phyloP scores from a whole-genome alignment of 306 rosid genomes.

The Fagus crenata region DNA sequence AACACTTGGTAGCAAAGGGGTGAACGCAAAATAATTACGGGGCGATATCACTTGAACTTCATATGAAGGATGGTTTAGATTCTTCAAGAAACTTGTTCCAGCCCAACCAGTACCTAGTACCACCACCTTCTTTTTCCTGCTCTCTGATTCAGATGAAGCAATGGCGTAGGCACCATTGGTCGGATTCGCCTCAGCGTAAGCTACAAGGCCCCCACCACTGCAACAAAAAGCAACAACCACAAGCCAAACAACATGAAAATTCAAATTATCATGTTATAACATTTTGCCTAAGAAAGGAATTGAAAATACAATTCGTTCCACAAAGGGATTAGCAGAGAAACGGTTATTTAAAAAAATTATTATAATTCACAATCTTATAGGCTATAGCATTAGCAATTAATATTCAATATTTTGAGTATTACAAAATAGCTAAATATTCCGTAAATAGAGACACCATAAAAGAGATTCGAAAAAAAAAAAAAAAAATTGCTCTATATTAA shows the following conservation, averaged over 20 bases:
- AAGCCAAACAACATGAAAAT: slow-evolving; percentile 14
- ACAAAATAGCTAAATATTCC: not conserved
- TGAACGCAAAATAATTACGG: slow-evolving; percentile 89
- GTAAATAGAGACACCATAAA: not conserved
- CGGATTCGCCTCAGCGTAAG: slow-evolving; percentile 57
- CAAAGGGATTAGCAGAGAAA: not conserved
- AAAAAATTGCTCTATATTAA: not conserved
- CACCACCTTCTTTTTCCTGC: slow-evolving; percentile 72
- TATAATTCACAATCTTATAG: not conserved
- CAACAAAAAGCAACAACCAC: slow-evolving; percentile 20
- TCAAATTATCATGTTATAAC: not conserved
- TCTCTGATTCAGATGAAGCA: slow-evolving; percentile 39
- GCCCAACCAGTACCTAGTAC: slow-evolving; percentile 99
- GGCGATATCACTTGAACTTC: slow-evolving; percentile 91
- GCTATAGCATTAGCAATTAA: not conserved
- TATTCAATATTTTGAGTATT: not conserved
- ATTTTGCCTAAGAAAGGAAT: not conserved
- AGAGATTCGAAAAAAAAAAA: not conserved
- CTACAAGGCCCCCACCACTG: slow-evolving; percentile 84
- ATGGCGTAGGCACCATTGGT: slow-evolving; percentile 15
- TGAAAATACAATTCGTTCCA: not conserved
- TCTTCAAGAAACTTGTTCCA: slow-evolving; percentile 84
- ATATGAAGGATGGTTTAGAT: slow-evolving; percentile 54
- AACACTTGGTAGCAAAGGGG: slow-evolving; percentile 92
- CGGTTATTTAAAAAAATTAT: not conserved